Percentiles rank a stretch among this genome's conserved stretches.
These are phyloP conservation scores for Choanephora cucurbitarum DNA, from an alignment of 371 early-diverging fungal genomes.

Conservation along the genomic window DNA sequence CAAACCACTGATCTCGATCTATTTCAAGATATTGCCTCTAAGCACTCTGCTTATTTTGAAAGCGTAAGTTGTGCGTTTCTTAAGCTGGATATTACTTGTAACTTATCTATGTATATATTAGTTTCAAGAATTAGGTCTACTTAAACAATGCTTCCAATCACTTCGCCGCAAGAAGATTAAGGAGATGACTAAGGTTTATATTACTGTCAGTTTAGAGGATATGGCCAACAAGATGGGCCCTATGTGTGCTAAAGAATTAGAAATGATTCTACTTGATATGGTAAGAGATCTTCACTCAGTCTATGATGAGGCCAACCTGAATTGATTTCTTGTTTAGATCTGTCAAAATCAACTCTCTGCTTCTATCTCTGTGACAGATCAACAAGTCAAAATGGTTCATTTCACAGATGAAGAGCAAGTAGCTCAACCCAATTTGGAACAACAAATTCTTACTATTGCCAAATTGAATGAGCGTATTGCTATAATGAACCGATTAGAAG, in stretches of 20 bases:
- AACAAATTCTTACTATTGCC: conserved; percentile 49
- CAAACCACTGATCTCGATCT: conserved; percentile 38
- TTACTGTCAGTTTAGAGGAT: conserved; percentile 72
- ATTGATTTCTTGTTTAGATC: conserved; percentile 32
- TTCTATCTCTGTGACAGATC: conserved; percentile 45
- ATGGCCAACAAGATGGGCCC: conserved; percentile 57
- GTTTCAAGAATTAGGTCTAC: conserved; percentile 72
- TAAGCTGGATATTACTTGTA: not conserved
- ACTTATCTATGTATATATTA: too few species aligned
- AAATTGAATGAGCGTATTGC: conserved; percentile 39
- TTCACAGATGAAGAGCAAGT: conserved; percentile 60
- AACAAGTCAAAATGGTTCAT: conserved; percentile 65
- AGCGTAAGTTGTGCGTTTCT: conserved; percentile 20
- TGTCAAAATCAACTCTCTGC: conserved; percentile 63
- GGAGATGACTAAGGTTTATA: conserved; percentile 74
- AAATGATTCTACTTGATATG: conserved; percentile 55
- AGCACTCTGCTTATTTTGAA: conserved; percentile 29
- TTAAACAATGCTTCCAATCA: conserved; percentile 65
- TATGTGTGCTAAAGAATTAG: conserved; percentile 36
- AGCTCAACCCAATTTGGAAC: conserved; percentile 48
- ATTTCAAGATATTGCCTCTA: conserved; percentile 38
- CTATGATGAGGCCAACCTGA: not conserved
- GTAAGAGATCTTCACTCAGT: conserved; percentile 28
- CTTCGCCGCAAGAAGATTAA: conserved; percentile 64
- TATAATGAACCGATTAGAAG: conserved; percentile 51